Conservation (phyloP, 75 land plant species). For the Isoetes taiwanensis region DNA sequence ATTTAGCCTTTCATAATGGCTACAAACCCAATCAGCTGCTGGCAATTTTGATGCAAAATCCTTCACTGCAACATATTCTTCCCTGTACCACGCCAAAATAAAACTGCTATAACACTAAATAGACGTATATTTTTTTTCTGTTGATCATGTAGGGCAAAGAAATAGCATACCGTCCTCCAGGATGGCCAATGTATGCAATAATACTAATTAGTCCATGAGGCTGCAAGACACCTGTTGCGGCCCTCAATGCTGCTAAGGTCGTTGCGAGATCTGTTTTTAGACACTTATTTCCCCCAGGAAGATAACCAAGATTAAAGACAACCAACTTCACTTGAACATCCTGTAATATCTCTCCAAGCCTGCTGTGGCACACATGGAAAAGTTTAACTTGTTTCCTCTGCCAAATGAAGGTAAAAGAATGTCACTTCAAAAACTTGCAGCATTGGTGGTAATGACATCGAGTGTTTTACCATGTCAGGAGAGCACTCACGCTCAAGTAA, state of each 20-base stretch:
- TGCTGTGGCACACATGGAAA: slow-evolving; percentile 61
- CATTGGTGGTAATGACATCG: too few species aligned
- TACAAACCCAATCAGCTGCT: slow-evolving; percentile 48
- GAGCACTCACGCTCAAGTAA: slow-evolving; percentile 42
- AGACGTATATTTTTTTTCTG: too few species aligned
- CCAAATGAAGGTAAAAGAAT: slow-evolving; percentile 14
- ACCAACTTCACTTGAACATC: slow-evolving; percentile 60
- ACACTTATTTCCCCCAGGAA: slow-evolving; percentile 77
- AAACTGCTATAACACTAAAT: too few species aligned
- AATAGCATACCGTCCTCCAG: slow-evolving; percentile 62
- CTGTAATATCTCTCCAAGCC: slow-evolving; percentile 52
- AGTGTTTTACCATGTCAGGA: slow-evolving; percentile 40
- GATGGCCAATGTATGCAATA: slow-evolving; percentile 79
- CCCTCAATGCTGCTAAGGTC: slow-evolving; percentile 51
- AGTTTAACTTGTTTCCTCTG: slow-evolving; percentile 69
- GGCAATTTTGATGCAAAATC: slow-evolving; percentile 42
- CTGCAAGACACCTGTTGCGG: slow-evolving; percentile 40
- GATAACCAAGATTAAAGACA: slow-evolving; percentile 89
- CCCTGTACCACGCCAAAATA: slow-evolving; percentile 28
- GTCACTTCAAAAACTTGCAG: too few species aligned
- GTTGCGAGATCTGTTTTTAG: slow-evolving; percentile 46
- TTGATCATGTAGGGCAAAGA: slow-evolving; percentile 9
- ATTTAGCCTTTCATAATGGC: slow-evolving; percentile 56
- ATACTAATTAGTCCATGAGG: slow-evolving; percentile 76
- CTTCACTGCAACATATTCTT: slow-evolving; percentile 62